Evolutionary conservation across 169 alveolate species (phyloP).

Genomic region (Plasmodium sp.): DNA sequence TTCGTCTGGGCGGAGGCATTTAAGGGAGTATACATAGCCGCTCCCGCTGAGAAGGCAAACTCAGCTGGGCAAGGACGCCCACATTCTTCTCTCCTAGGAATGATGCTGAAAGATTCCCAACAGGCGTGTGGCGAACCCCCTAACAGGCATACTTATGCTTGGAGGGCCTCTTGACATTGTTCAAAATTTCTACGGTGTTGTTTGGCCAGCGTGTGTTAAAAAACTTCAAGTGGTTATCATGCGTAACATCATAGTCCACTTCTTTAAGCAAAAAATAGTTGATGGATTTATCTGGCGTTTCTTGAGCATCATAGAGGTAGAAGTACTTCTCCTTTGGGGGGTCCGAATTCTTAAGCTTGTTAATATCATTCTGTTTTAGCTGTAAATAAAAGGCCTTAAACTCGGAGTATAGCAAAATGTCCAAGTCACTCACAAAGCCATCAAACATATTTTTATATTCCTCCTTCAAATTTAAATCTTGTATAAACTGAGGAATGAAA

Average conservation of each 20-base stretch:
- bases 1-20: not conserved
- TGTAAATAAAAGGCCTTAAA: conserved; percentile 67
- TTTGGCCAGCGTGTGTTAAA: conserved; percentile 75
- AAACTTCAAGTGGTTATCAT: conserved; percentile 45
- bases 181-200: conserved; percentile 59
- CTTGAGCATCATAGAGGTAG: conserved; percentile 71
- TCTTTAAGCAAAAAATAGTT: conserved; percentile 55
- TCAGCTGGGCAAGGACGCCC: too few relatives aligned
- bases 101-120: not conserved
- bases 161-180: not conserved
- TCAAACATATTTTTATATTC: conserved; percentile 58
- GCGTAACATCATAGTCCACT: conserved; percentile 66
- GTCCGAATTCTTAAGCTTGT: conserved; percentile 23
- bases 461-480: conserved; percentile 72
- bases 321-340: conserved; percentile 75
- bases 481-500: conserved; percentile 74
- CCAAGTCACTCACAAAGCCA: conserved; percentile 56
- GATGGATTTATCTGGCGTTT: conserved; percentile 47
- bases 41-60: too few relatives aligned
- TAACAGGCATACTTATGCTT: not conserved
- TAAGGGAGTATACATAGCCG: too few relatives aligned
- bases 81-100: not conserved
- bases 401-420: conserved; percentile 55
- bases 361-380: conserved; percentile 56
- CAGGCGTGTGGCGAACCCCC: not conserved